Conservation (phyloP, 2,329 filamentous ascomycete genomes). For the Helminthosporium solani region DNA sequence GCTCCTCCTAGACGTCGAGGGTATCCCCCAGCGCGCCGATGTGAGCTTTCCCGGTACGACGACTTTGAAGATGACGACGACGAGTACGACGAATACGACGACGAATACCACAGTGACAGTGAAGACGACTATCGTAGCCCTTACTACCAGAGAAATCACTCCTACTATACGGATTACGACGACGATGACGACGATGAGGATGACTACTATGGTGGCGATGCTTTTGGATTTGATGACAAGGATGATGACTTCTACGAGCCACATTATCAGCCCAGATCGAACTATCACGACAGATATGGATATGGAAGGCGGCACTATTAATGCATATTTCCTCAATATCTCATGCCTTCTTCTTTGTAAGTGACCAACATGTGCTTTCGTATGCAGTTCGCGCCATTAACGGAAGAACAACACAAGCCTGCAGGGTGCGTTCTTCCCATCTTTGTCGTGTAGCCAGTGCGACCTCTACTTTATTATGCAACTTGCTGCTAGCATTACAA, state of each 20-base stretch:
- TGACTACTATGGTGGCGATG: conserved; percentile 7
- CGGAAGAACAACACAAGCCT: no score
- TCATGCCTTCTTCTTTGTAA: background rate
- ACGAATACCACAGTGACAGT: conserved; percentile 9
- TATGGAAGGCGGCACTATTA: conserved; percentile 2
- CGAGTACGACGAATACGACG: conserved; percentile 10
- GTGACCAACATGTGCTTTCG: no score
- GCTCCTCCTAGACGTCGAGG: conserved; percentile 4
- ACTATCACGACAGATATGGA: conserved; percentile 5
- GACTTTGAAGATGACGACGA: conserved; percentile 8
- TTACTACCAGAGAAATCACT: conserved; percentile 1
- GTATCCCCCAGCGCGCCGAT: conserved; percentile 4
- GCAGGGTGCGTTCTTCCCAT: no score
- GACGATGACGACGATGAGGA: conserved; percentile 16
- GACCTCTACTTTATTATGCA: no score
- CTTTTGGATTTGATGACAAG: conserved; percentile 9
- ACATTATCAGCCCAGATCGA: background rate
- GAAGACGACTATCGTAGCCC: conserved; percentile 4
- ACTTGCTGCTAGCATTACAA: no score
- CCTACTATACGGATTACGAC: conserved; percentile 4
- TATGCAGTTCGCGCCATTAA: no score
- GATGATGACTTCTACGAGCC: conserved; percentile 10
- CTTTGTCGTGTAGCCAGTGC: no score
- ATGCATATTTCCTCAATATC: no score
- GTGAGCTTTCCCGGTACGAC: conserved; percentile 1